A percentile compares a stretch with the other conserved stretches of the same genome.
phyloP scores from a whole-genome alignment of 768 basidiomycete genomes.

The Roridomyces roridus region DNA sequence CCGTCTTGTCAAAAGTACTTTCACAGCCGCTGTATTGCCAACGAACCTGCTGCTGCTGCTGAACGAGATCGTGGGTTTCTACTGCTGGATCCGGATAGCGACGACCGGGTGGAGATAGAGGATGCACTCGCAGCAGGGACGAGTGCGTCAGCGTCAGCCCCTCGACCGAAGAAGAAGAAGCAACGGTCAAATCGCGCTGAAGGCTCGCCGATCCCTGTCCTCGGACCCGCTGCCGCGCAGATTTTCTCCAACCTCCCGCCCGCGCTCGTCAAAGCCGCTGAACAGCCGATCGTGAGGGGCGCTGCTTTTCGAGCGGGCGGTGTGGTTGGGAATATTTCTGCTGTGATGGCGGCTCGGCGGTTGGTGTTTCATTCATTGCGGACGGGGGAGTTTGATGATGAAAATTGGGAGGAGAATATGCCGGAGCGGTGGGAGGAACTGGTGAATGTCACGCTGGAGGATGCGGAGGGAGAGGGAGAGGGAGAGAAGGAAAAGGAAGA shows the following conservation, averaged over 20 bases:
- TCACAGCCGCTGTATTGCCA: constrained; percentile 54
- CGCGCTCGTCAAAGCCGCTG: constrained; percentile 48
- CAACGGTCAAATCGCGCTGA: constrained; percentile 2
- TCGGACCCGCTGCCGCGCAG: too few species aligned
- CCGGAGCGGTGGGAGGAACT: constrained; percentile 49
- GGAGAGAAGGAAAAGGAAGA: not conserved
- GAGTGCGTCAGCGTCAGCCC: not conserved
- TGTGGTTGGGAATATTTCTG: constrained; percentile 55
- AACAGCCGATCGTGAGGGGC: constrained; percentile 62
- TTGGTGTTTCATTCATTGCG: constrained; percentile 49
- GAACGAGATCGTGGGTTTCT: constrained; percentile 22
- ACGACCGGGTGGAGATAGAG: not conserved
- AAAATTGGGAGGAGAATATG: constrained; percentile 30
- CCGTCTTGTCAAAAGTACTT: constrained; percentile 53
- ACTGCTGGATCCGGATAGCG: constrained; percentile 19
- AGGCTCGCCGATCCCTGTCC: constrained; percentile 1
- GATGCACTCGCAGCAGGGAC: not conserved
- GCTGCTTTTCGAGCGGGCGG: constrained; percentile 43
- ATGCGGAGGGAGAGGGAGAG: not conserved
- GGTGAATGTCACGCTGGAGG: constrained; percentile 23
- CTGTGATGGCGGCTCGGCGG: constrained; percentile 53
- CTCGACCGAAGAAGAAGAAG: constrained; percentile 8
- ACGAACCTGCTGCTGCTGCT: constrained; percentile 4
- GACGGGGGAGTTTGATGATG: not conserved
- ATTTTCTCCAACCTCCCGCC: constrained; percentile 37